These are phyloP conservation scores for Paecilomyces variotii DNA, from an alignment of 2,329 filamentous ascomycete genomes.

Conservation along the genomic window DNA sequence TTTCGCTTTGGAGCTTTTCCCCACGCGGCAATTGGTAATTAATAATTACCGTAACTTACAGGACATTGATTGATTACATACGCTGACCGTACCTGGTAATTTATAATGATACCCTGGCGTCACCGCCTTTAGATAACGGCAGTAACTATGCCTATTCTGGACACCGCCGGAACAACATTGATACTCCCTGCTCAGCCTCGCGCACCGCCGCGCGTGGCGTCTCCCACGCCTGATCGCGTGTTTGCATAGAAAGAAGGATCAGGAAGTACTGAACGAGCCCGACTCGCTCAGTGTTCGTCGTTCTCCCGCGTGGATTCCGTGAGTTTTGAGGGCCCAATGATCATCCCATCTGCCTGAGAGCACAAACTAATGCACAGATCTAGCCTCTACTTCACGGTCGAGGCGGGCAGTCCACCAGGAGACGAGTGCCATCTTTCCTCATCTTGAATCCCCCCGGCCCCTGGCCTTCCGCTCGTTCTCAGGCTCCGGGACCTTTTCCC, in stretches of 20 bases:
- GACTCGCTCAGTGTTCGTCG: not conserved
- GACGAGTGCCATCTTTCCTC: not conserved
- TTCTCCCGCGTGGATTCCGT: not conserved
- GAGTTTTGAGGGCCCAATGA: not conserved
- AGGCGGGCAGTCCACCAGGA: not conserved
- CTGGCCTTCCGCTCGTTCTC: not conserved
- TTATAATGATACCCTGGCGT: not conserved
- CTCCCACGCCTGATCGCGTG: not conserved
- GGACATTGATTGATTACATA: too few species aligned
- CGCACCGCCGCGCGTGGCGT: not conserved
- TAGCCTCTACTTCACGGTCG: not conserved
- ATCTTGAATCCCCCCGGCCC: not conserved
- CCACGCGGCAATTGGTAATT: not conserved
- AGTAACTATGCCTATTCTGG: not conserved
- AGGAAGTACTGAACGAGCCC: not conserved
- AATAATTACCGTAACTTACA: too few species aligned
- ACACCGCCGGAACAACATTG: not conserved
- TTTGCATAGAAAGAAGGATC: not conserved
- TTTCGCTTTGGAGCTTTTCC: conserved; percentile 6
- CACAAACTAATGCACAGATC: not conserved
- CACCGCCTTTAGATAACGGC: not conserved
- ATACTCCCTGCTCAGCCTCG: not conserved
- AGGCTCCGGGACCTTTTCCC: not conserved
- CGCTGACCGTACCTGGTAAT: too few species aligned
- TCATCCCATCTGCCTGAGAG: not conserved